A percentile compares a stretch with the other conserved stretches of the same genome.
Conservation (phyloP, 345 rosid genomes). For the Toxicodendron radicans region DNA sequence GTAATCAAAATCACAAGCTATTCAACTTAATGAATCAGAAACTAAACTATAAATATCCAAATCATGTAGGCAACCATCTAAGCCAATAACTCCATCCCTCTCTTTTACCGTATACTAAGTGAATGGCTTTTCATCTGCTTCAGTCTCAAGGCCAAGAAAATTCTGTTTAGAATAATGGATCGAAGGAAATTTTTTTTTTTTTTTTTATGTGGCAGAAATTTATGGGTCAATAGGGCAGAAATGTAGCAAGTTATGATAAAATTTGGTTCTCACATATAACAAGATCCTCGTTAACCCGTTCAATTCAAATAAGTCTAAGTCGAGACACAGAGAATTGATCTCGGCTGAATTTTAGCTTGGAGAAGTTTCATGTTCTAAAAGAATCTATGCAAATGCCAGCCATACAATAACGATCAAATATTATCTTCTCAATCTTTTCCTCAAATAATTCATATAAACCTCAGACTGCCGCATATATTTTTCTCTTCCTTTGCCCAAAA, state of each 20-base stretch:
- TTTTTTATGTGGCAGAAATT: neutral
- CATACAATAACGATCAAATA: neutral
- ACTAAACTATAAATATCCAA: too few species aligned
- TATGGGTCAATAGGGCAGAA: neutral
- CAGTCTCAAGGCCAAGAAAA: neutral
- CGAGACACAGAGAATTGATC: neutral
- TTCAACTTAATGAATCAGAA: too few species aligned
- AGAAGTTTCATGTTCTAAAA: neutral
- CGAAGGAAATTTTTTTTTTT: neutral
- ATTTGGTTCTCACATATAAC: too few species aligned
- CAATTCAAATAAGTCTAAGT: neutral
- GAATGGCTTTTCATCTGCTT: too few species aligned
- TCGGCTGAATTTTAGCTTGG: slow-evolving; percentile 14
- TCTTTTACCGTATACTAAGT: too few species aligned
- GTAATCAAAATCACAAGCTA: too few species aligned
- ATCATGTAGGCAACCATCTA: too few species aligned
- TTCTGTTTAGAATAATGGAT: neutral
- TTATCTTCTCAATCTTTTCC: too few species aligned
- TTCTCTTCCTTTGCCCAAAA: neutral
- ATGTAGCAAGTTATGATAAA: neutral
- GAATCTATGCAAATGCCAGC: neutral
- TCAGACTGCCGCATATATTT: neutral
- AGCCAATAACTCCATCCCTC: too few species aligned
- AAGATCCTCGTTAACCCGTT: too few species aligned
- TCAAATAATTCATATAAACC: too few species aligned